Base-by-base conservation (phyloP, 2,329 filamentous ascomycete genomes). In the Aspergillus neoniger region DNA sequence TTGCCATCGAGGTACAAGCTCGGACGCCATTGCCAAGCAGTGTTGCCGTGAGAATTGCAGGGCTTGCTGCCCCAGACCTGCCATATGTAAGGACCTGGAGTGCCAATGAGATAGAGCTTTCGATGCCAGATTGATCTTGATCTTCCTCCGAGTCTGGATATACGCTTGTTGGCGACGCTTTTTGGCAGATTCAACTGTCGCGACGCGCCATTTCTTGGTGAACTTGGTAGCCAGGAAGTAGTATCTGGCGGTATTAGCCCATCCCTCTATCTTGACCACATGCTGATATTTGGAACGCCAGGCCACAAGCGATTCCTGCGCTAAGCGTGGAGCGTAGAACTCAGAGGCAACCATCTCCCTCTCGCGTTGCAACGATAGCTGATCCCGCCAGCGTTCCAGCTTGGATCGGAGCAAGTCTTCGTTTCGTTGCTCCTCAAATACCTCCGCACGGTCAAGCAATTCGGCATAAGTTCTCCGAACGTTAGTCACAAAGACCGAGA, bases 161-260 rank as follows among this genome's bases (percentile, higher is more conserved):
- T 88, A 88, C 0, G 83, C 80, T 41, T 85, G 81, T 53, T 85
- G 80, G 30, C 84, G 80, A 21, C 83, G 81, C 63, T 77, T 77
- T 60, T 84, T 82, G 32, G 83, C 77, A 15, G 81, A 78, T 57
- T 84, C 76, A 44, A 80, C 70, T 1, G 82, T 82, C 19, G 81
- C 79, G 41, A 77, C 74, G 21, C 77, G 79, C 85, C 85, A 87
- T 14, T 71, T 70, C 63, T 81, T 84, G 55, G 87, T 65, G 2
- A 77, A 74, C 44, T 74, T 77, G 7, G 77, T 85, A 44, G 79
- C 75, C n/a, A 83, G 68, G 39, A 85, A 82, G 68, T 85, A 88
- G 64, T 83, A 87, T 10, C 78, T 74, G 23, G 84, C 85, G 69
- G 84, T 80, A n/a, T 73, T 72, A 25, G 85, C 82, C 83, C 82